Base-by-base conservation (phyloP, 176 grass and related monocot species). In the Aegilops speltoides region DNA sequence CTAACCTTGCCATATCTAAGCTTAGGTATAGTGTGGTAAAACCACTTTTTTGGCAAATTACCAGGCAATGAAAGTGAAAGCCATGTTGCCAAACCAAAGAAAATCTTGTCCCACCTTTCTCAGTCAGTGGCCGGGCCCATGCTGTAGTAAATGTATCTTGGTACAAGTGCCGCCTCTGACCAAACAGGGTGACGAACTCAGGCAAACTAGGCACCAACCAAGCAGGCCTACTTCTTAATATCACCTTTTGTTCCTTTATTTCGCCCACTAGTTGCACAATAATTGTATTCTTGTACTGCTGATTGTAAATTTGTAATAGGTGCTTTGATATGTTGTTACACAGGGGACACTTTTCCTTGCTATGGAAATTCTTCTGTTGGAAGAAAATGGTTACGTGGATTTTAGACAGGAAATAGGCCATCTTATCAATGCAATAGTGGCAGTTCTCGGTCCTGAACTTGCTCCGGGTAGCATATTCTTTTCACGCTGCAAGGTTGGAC, bases 401-500 rank as follows among this genome's bases (percentile, higher is more conserved):
- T 90, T 98, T 84, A 96, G 94, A 83, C 94, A 98, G 79, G 90
- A 92, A 90, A 91, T 98, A 84, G 97, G 92, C 7, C 88, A 84
- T 81, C 90, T 98, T 85, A 94, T 98, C 61, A 98, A 98, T 90
- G 94, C 92, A 88, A 93, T 98, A 84, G 93, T 98, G 74, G 97
- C 92, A 86, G 97, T 98, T 87, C 86, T 98, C 91, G 97, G 97
- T 83, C 97, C 97, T 57, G 97, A 98, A 87, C 90, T 98, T 88
- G 79, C 88, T 82, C 92, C 97, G 86, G 90, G 90, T 79, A 96
- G 97, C 88, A 94, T 72, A 79, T 98, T 98, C 71, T 98, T 98
- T 92, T 96, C 97, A 28, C 97, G 97, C 73, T 98, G 94, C 92
- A 95, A 98, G 96, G 96, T 98, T 90, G 82, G 76, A 41, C 24